phyloP scores from a whole-genome alignment of 176 grass and related monocot species.

The Bonia amplexicaulis region DNA sequence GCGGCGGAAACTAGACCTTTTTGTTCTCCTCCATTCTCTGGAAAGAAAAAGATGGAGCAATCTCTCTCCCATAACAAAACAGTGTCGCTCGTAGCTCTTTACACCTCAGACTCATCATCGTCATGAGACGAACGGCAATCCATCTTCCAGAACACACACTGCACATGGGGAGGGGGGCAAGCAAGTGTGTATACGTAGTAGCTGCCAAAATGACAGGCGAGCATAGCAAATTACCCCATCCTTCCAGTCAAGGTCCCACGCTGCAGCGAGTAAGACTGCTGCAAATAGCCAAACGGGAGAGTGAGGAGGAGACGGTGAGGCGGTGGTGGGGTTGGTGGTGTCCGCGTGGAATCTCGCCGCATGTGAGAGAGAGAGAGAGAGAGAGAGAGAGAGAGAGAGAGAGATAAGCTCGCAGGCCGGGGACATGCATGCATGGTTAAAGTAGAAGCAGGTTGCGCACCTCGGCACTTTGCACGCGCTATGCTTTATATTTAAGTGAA shows the following conservation, averaged over 20 bases:
- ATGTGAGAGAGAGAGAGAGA: not conserved
- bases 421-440: not conserved
- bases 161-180: constrained; percentile 12
- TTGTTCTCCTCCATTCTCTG: not conserved
- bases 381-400: not conserved
- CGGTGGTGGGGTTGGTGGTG: not conserved
- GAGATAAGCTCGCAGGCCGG: not conserved
- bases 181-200: not conserved
- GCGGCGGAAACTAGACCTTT: not conserved
- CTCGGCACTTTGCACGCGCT: not conserved
- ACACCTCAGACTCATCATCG: not conserved
- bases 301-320: not conserved
- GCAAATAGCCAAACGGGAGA: not conserved
- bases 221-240: not conserved
- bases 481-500: not conserved
- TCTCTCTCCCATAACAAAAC: too few species aligned
- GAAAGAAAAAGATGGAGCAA: not conserved
- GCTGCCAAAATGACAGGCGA: constrained; percentile 10
- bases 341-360: not conserved
- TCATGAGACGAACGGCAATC: too few species aligned
- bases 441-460: not conserved
- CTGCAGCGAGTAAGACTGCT: not conserved
- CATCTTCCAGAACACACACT: not conserved
- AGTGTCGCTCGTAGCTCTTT: not conserved
- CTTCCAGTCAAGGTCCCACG: not conserved